Evolutionary conservation across 495 filamentous ascomycete genomes (phyloP), one percentile per base, ranked within the genome.

Genomic region (Daldinia caldariorum): DNA sequence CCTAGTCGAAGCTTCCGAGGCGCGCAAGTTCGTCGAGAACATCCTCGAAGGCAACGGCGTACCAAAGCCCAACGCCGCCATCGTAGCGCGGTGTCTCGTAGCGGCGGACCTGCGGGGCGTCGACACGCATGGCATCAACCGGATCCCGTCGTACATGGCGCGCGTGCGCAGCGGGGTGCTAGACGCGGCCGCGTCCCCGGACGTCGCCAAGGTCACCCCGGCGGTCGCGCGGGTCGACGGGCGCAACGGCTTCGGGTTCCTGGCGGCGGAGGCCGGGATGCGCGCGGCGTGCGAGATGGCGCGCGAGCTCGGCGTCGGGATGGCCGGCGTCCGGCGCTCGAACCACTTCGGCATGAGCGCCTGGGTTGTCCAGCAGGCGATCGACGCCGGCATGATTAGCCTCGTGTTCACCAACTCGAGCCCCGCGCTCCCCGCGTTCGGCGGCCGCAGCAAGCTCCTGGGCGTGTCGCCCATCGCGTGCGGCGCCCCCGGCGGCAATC

Each of bases 301-400:
- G 0, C 74, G 79, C 38, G 82, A 80, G 14, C 89, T 84, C 67
- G 91, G 91, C 18, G 89, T 94, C 63, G 91, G 90, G 10, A 85
- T 94, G 83, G 90, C 88, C 6, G 85, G 83, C 51, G 83, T 93
- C 71, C 90, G 89, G 76, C 89, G 89, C 78, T 89, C 85, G 62
- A 94, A 94, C 75, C 91, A 94, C 77, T 92, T 92, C 70, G 91
- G 91, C 60, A 93, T 93, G 90, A 86, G 85, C 0, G 91, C 91
- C 0, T 93, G 91, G 90, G 62, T 93, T 7, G 91, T 92, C 38
- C 87, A 90, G 76, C 89, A 92, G 76, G 91, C 91, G 8, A 69
- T 91, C 49, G 88, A 92, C 54, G 87, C 84, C 5, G 87, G 84
- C 13, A 90, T 92, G 89, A 88, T 92, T 86, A 86, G 82, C 59